Base-by-base conservation (phyloP, 495 filamentous ascomycete species). In the Podospora didyma region DNA sequence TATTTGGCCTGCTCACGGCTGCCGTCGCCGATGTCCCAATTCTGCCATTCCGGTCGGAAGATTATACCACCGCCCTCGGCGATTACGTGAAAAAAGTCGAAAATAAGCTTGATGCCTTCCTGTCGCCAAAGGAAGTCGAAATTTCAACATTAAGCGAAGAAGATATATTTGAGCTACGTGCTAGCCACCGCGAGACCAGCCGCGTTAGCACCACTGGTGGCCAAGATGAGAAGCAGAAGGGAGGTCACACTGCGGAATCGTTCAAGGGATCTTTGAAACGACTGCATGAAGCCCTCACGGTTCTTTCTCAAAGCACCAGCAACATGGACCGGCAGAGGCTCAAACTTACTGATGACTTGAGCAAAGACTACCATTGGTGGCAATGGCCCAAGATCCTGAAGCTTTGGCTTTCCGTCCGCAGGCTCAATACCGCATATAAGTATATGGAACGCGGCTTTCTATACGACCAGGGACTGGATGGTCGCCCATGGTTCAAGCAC, bases 401-500 rank as follows among this genome's bases (percentile, higher is more conserved):
- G 65, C 79, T 93, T 10, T 82, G 79, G 59, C 75, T 76, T 2
- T 69, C 85, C 26, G 85, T 89, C 49, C 79, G 86, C 20, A 75
- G 82, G 53, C 80, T 78, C 4, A 94, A 93, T 61, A 74, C 74
- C 46, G 81, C 84, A 59, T 86, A 90, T 75, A 89, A 87, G 63
- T 82, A 79, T 21, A 84, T 97, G 51, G 94, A 98, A 67, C 83
- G 88, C 3, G 71, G 89, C 69, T 82, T 98, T 55, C 70, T 97
- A 51, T 91, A 96, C 66, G 68, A 89, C 48, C 71, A 80, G 35
- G 92, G 93, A 22, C 76, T 95, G 72, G 91, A 92, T 51, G 86
- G 87, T 34, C 79, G 94, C 57, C 81, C 87, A 37, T 96, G 96
- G 80, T 98, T 92, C 72, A 96, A 96, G 72, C 95, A 98, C 71